Percentiles rank a stretch among this genome's conserved stretches.
Conservation (phyloP, 768 basidiomycete genomes). For the Xerocomellus dryophilus region DNA sequence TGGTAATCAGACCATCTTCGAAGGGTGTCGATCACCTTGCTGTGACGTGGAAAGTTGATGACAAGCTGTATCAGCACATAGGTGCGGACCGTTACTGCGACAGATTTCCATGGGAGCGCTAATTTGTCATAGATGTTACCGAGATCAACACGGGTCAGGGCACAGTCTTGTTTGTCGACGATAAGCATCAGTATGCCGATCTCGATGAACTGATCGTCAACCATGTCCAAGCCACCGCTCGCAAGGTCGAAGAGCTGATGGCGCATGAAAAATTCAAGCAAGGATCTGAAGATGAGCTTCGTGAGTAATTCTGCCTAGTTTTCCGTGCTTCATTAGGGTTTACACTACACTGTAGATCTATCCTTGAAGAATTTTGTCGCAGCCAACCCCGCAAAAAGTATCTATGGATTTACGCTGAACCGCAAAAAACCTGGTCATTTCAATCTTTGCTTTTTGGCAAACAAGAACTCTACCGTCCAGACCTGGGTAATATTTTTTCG, state of each 20-base stretch:
- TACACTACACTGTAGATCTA: conserved; percentile 50
- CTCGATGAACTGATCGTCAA: conserved; percentile 96
- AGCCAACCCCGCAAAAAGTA: conserved; percentile 90
- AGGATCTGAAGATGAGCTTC: conserved; percentile 83
- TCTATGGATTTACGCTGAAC: conserved; percentile 94
- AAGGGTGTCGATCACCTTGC: conserved; percentile 92
- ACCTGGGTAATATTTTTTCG: conserved; percentile 63
- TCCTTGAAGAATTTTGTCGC: conserved; percentile 87
- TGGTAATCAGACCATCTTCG: conserved; percentile 93
- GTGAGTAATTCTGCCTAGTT: conserved; percentile 49
- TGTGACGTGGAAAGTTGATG: conserved; percentile 98
- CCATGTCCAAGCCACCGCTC: conserved; percentile 91
- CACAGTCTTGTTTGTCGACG: conserved; percentile 68
- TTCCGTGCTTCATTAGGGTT: not conserved
- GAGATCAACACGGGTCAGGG: conserved; percentile 76
- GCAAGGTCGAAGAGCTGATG: conserved; percentile 92
- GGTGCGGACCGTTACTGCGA: conserved; percentile 48
- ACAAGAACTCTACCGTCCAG: conserved; percentile 84
- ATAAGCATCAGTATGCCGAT: conserved; percentile 82
- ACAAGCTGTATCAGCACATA: conserved; percentile 93
- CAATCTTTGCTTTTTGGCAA: conserved; percentile 88
- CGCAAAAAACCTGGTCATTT: conserved; percentile 90
- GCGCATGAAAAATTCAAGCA: conserved; percentile 93
- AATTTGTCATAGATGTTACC: conserved; percentile 60
- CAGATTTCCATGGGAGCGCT: conserved; percentile 1